Conservation (phyloP, 805 yeast genomes). For the Teunomyces cretensis region DNA sequence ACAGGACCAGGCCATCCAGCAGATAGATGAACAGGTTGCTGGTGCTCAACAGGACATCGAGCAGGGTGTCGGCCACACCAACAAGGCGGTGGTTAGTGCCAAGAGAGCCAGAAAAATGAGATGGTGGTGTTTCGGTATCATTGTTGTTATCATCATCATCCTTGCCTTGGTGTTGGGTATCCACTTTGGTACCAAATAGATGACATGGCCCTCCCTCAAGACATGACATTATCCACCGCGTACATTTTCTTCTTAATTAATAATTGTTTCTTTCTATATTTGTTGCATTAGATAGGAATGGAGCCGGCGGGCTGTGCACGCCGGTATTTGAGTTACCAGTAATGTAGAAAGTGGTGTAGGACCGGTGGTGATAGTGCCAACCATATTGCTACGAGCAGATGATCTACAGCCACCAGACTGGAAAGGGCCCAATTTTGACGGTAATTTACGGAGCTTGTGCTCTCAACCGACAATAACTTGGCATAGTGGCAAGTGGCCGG, state of each 20-base stretch:
- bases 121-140: constrained; percentile 77
- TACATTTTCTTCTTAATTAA: not conserved
- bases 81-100: constrained; percentile 85
- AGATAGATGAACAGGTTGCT: constrained; percentile 75
- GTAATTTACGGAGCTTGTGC: no score
- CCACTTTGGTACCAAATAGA: constrained; percentile 40
- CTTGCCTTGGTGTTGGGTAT: constrained; percentile 71
- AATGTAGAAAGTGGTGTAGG: no score
- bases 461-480: no score
- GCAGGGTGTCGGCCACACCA: constrained; percentile 91
- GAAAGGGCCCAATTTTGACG: no score
- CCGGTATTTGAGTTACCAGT: no score
- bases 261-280: constrained; percentile 3
- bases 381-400: no score
- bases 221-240: not conserved
- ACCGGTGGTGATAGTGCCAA: no score
- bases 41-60: constrained; percentile 89
- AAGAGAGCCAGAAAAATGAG: constrained; percentile 88
- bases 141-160: constrained; percentile 56
- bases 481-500: no score
- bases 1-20: constrained; percentile 86
- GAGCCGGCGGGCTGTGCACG: no score
- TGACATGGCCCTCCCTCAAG: not conserved
- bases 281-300: no score
- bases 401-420: no score